Evolutionary conservation across 2,329 filamentous ascomycete genomes (phyloP).

Genomic region (Botrytis squamosa): DNA sequence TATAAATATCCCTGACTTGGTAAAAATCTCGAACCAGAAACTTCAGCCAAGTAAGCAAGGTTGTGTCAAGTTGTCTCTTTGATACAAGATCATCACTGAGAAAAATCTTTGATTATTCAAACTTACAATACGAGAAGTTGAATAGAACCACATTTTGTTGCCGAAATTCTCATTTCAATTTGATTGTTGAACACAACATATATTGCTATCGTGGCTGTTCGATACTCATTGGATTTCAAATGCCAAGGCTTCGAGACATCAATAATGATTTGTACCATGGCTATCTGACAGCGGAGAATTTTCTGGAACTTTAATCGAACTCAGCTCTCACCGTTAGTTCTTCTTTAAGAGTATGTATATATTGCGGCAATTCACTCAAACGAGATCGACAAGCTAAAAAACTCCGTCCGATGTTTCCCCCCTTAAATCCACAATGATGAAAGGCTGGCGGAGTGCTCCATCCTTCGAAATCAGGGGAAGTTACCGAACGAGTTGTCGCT

Average conservation of each 20-base stretch:
- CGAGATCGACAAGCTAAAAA: not conserved
- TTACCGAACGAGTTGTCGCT: not conserved
- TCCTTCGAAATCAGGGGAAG: not conserved
- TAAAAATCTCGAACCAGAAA: constrained; percentile 7
- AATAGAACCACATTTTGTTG: not conserved
- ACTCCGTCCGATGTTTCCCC: constrained; percentile 1
- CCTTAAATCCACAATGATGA: not conserved
- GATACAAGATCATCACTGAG: constrained; percentile 1
- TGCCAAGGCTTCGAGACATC: constrained; percentile 3
- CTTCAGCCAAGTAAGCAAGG: not conserved
- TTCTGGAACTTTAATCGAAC: not conserved
- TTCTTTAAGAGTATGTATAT: not conserved
- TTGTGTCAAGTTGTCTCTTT: not conserved
- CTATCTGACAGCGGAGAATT: not conserved
- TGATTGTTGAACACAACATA: not conserved
- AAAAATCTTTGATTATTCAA: not conserved
- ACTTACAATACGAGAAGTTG: not conserved
- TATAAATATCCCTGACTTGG: not conserved
- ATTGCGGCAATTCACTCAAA: not conserved
- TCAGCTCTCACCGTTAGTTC: not conserved
- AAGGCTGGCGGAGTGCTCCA: not conserved
- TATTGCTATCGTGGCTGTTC: not conserved
- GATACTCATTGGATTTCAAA: not conserved
- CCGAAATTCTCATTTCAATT: not conserved
- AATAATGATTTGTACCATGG: not conserved